phyloP scores from a whole-genome alignment of 805 yeast genomes.

The Nakazawaea wickerhamii region DNA sequence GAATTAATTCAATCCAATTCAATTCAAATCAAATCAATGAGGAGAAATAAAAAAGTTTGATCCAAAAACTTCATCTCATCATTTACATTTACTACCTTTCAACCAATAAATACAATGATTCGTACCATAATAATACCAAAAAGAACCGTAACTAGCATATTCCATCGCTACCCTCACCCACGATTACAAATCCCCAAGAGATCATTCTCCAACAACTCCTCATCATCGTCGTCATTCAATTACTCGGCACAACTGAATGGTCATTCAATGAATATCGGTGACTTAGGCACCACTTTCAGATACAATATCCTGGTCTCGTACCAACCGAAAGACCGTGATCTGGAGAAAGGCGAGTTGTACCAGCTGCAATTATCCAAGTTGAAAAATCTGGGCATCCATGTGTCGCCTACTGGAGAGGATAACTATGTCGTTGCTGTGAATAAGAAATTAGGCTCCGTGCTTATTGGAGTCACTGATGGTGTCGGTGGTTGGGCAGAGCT shows the following conservation, averaged over 20 bases:
- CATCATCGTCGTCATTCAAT: conserved; percentile 16
- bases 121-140: too few relatives aligned
- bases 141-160: too few relatives aligned
- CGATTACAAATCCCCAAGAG: conserved; percentile 17
- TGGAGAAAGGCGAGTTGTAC: conserved; percentile 35
- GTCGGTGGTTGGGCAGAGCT: conserved; percentile 97
- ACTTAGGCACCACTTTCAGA: conserved; percentile 24
- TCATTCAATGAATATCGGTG: conserved; percentile 15
- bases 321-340: conserved; percentile 62
- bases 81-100: too few relatives aligned
- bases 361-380: background rate
- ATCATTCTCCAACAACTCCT: conserved; percentile 13
- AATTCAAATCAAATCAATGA: too few relatives aligned
- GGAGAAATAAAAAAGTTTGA: too few relatives aligned
- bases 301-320: conserved; percentile 64
- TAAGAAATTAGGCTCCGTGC: conserved; percentile 33
- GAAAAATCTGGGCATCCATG: conserved; percentile 24
- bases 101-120: too few relatives aligned
- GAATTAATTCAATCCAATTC: too few relatives aligned
- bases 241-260: conserved; percentile 15
- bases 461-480: conserved; percentile 90
- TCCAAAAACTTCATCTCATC: too few relatives aligned
- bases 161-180: too few relatives aligned
- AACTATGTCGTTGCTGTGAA: conserved; percentile 44
- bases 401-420: conserved; percentile 75